Percentiles rank a stretch among this genome's conserved stretches.
phyloP scores from a whole-genome alignment of 176 grass and related monocot genomes.

The Hordeum vulgare region MorexV3_pseudomolecules_assembly NC_058518.1:238746865-238747364 shows the following conservation, averaged over 20 bases:
- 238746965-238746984: no score
- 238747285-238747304: background rate
- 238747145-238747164: background rate
- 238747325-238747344: conserved; percentile 7
- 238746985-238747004: no score
- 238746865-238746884: no score
- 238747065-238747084: background rate
- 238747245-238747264: background rate
- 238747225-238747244: conserved; percentile 16
- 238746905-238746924: no score
- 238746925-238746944: no score
- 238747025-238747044: background rate
- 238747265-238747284: conserved; percentile 2
- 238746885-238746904: no score
- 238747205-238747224: background rate
- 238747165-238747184: background rate
- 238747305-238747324: background rate
- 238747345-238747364: conserved; percentile 19
- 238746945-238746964: no score
- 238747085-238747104: background rate
- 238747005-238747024: background rate
- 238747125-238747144: background rate
- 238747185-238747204: conserved; percentile 1
- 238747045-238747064: background rate
- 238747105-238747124: background rate